Evolutionary conservation across 1,284 basidiomycete species (phyloP), one percentile per base, ranked within the genome.

Genomic region (Irpex sp.): DNA sequence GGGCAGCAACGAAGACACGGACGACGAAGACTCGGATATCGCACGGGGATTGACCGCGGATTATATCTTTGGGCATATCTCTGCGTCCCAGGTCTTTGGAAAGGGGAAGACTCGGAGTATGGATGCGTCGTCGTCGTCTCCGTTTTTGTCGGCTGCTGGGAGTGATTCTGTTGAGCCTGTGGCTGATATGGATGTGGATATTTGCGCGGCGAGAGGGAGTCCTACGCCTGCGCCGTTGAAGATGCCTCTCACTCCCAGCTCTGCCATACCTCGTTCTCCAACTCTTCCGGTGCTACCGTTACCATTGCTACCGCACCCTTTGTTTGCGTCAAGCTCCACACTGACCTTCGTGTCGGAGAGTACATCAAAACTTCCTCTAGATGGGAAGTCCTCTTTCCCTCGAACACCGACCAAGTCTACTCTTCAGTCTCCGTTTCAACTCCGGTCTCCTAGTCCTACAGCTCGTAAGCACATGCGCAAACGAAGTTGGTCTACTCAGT

Each of bases 1-100:
- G 22, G 76, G 74, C 6, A 78, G 77, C 44, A 74, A 75, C 42
- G 73, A 73, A 18, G 79, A 80, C 27, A 78, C 78, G 10, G 78
- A 79, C 32, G 73, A 77, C 11, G 74, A 76, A 44, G 75, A 78
- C 60, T 74, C 74, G 7, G 74, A 74, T 5, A 73, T 76, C 5
- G 74, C 71, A 9, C 73, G 75, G 43, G 74, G 70, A 7, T 44
- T 70, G 49, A 74, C 78, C 0, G 78, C 76, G 4, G 73, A 76
- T 7, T 70, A 71, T 32, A 65, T 79, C 2, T 80, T 77, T 60
- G 76, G 9, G 69, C 70, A 18, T 68, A 73, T 32, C 71, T 69
- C 3, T 73, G 71, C 18, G 67, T 75, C 6, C 68, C 74, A 0
- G 66, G 70, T 11, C 58, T 73, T 20, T 24, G 65, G 63, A 27